These are phyloP conservation scores for Blastobotrys robertii DNA, from an alignment of 805 yeast genomes.

Conservation along the genomic window DNA sequence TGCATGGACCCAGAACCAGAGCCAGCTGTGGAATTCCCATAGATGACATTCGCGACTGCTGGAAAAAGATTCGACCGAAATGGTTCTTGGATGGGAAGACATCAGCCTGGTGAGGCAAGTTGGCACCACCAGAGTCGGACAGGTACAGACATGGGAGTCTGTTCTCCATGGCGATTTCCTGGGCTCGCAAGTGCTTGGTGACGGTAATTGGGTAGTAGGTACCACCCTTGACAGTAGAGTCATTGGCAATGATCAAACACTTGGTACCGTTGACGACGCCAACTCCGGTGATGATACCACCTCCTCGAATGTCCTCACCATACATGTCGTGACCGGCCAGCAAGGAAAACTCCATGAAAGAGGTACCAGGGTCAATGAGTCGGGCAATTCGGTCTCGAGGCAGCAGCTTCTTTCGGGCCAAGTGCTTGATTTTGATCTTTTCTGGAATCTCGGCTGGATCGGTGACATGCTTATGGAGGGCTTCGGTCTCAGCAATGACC, in stretches of 20 bases:
- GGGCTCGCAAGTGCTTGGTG: constrained; percentile 26
- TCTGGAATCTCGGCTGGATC: constrained; percentile 20
- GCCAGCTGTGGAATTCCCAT: constrained; percentile 25
- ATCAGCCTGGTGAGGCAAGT: constrained; percentile 27
- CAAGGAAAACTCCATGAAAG: constrained; percentile 23
- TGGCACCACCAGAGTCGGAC: constrained; percentile 27
- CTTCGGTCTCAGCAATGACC: constrained; percentile 11
- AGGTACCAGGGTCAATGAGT: constrained; percentile 24
- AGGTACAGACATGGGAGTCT: constrained; percentile 25
- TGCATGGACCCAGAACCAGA: constrained; percentile 26
- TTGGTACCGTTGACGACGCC: constrained; percentile 24
- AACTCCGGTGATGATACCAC: constrained; percentile 27
- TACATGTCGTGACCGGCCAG: constrained; percentile 25
- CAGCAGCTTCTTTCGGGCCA: constrained; percentile 21
- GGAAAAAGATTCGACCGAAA: constrained; percentile 26
- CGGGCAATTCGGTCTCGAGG: constrained; percentile 24
- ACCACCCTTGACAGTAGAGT: constrained; percentile 27
- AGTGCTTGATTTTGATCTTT: constrained; percentile 21
- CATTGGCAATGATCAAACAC: constrained; percentile 25
- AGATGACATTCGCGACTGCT: constrained; percentile 25
- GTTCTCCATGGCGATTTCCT: constrained; percentile 25
- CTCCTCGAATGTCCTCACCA: constrained; percentile 25
- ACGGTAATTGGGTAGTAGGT: constrained; percentile 29
- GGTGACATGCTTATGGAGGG: constrained; percentile 15
- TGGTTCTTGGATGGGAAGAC: constrained; percentile 28